Percentiles rank a stretch among this genome's conserved stretches.
phyloP scores from a whole-genome alignment of 2,329 filamentous ascomycete genomes.

The Colletotrichum lentis region DNA sequence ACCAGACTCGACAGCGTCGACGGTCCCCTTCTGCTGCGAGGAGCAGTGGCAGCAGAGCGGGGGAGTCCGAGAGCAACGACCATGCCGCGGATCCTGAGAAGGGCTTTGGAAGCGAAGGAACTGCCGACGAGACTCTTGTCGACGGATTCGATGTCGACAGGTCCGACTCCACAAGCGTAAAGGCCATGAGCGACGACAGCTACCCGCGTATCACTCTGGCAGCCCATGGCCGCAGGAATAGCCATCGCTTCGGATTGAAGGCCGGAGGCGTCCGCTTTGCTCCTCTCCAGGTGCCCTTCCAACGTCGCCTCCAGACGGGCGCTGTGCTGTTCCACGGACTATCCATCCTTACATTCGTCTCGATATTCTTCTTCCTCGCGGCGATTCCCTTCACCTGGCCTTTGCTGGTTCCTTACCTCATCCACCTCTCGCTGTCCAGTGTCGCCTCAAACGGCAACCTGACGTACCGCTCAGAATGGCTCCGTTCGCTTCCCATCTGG shows the following conservation, averaged over 20 bases:
- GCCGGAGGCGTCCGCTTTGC: constrained; percentile 79
- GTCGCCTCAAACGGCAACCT: constrained; percentile 79
- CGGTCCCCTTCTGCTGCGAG: constrained; percentile 18
- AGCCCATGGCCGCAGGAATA: constrained; percentile 23
- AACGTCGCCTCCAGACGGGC: constrained; percentile 78
- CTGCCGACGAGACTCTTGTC: constrained; percentile 34
- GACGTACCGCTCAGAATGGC: constrained; percentile 75
- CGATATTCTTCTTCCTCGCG: constrained; percentile 88
- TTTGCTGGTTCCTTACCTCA: constrained; percentile 75
- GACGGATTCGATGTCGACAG: constrained; percentile 31
- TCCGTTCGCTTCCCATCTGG: constrained; percentile 81
- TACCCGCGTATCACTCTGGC: constrained; percentile 35
- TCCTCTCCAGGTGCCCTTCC: constrained; percentile 76
- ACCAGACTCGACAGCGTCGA: constrained; percentile 1
- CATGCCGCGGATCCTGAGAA: constrained; percentile 17
- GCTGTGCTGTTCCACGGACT: constrained; percentile 79
- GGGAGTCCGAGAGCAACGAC: constrained; percentile 25
- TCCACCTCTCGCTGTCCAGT: constrained; percentile 83
- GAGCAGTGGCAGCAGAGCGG: constrained; percentile 13
- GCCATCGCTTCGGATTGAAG: constrained; percentile 47
- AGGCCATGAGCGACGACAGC: constrained; percentile 29
- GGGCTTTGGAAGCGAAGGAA: constrained; percentile 35
- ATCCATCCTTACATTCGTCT: constrained; percentile 74
- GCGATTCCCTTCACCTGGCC: constrained; percentile 95
- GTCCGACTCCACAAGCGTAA: constrained; percentile 23